Evolutionary conservation across 371 early-diverging fungal genomes (phyloP).

Genomic region (Apophysomyces sp.): DNA sequence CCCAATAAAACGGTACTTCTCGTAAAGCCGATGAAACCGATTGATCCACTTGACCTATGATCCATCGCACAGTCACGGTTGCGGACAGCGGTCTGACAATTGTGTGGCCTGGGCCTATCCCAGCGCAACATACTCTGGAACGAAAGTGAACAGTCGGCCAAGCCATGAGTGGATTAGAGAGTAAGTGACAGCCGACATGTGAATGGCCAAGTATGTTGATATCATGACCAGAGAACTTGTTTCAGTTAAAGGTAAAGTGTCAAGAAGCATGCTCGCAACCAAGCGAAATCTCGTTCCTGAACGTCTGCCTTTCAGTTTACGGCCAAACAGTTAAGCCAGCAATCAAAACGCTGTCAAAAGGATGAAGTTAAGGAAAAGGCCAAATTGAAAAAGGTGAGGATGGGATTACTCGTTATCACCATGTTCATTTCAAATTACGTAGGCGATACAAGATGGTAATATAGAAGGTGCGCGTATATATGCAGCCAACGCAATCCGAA

Average conservation of each 20-base stretch:
- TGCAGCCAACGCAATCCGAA: conserved; percentile 96
- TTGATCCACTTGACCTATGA: too few species aligned
- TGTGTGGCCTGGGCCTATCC: too few species aligned
- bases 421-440: neutral
- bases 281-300: neutral
- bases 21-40: too few species aligned
- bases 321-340: conserved; percentile 85
- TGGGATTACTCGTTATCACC: neutral
- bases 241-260: conserved; percentile 64
- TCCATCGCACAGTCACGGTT: too few species aligned
- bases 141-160: too few species aligned
- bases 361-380: conserved; percentile 81
- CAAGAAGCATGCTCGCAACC: neutral
- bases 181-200: neutral
- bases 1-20: too few species aligned
- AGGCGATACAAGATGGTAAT: conserved; percentile 94
- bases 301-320: conserved; percentile 70
- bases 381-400: conserved; percentile 84
- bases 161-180: conserved; percentile 3
- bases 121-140: too few species aligned
- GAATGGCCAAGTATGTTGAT: neutral
- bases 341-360: conserved; percentile 83
- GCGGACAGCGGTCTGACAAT: neutral
- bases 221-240: conserved; percentile 55
- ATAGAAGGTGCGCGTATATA: conserved; percentile 93